Evolutionary conservation across 2,329 filamentous ascomycete genomes (phyloP), one percentile per base, ranked within the genome.

Genomic region (Talaromyces atroroseus): DNA sequence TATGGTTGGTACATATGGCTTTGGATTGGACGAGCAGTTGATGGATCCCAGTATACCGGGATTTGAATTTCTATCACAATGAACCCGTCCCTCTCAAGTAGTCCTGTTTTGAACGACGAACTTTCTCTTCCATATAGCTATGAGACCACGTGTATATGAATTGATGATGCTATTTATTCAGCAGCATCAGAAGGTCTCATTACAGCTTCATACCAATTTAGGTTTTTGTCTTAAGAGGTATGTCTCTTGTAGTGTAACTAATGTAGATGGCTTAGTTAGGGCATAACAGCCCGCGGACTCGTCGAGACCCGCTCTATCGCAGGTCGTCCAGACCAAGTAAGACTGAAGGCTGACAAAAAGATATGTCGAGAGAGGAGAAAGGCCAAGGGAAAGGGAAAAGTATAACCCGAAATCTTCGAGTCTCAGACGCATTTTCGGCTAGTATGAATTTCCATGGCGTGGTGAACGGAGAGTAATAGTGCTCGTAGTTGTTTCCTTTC

Each of bases 1-100:
- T 48, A 74, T 74, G 72, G 71, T 74, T n/a, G 72, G 72, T 18
- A 73, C 72, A 16, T 74, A 74, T 61, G 72, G 72, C 12, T 74
- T 74, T 54, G 71, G 71, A 6, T 61, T 74, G 36, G 72, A 74
- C 48, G 72, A 74, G 61, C 72, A 74, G 58, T 59, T 74, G 52
- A 63, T 74, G 42, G 72, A 74, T 62, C 72, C 72, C 14, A 74
- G 69, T 49, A 71, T 74, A 68, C 68, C 71, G 16, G 71, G 67
- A 59, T 74, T 74, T 61, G 72, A 74, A 21, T 74, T 70, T 57
- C 59, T 73, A 54, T 66, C 68, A 42, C 68, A 71, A 52, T 56
- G 34, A 48, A 16, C 23, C 18, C 1, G 32, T 5, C 21, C 32
- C 32, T 49, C 24, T 26, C 24, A 26, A 26, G 24, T 26, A 26